A percentile compares a stretch with the other conserved stretches of the same genome.
These are phyloP conservation scores for Eimeria maxima DNA, from an alignment of 169 alveolate genomes.

Conservation along the genomic window DNA sequence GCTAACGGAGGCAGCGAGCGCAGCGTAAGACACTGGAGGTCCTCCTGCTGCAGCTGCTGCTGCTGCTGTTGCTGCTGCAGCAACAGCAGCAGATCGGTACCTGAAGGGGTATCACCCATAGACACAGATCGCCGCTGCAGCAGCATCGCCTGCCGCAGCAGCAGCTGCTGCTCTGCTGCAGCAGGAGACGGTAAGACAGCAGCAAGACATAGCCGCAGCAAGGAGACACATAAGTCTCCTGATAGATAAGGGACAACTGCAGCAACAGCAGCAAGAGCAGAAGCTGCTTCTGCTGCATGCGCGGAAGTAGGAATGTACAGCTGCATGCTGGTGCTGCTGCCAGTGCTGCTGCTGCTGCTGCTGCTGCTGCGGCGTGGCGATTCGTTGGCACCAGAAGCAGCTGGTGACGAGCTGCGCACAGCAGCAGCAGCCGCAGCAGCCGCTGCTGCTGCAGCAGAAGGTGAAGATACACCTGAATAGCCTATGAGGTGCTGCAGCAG, in stretches of 20 bases:
- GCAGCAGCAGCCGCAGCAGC: constrained; percentile 47
- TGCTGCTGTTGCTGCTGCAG: constrained; percentile 61
- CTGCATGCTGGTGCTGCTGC: constrained; percentile 11
- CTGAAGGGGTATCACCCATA: not conserved
- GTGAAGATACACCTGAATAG: constrained; percentile 27
- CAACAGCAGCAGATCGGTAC: constrained; percentile 15
- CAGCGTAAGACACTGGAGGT: constrained; percentile 37
- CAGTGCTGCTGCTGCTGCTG: constrained; percentile 27
- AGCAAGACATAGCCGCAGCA: constrained; percentile 58
- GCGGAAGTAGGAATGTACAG: constrained; percentile 41
- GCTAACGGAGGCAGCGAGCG: constrained; percentile 6
- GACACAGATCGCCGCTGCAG: constrained; percentile 53
- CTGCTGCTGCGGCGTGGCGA: not conserved
- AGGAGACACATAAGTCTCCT: constrained; percentile 1
- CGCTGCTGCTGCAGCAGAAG: constrained; percentile 12
- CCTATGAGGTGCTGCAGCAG: constrained; percentile 56
- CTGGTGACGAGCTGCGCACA: not conserved
- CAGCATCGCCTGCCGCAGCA: constrained; percentile 34
- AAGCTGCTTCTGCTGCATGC: constrained; percentile 35
- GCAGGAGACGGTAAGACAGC: constrained; percentile 55
- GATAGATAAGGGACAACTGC: constrained; percentile 23
- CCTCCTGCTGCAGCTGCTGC: constrained; percentile 38
- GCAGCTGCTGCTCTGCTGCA: constrained; percentile 39
- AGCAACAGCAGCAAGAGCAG: constrained; percentile 66
- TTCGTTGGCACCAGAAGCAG: not conserved